Conservation (phyloP, 73 alveolate genomes). For the Blepharisma japonicum region DNA sequence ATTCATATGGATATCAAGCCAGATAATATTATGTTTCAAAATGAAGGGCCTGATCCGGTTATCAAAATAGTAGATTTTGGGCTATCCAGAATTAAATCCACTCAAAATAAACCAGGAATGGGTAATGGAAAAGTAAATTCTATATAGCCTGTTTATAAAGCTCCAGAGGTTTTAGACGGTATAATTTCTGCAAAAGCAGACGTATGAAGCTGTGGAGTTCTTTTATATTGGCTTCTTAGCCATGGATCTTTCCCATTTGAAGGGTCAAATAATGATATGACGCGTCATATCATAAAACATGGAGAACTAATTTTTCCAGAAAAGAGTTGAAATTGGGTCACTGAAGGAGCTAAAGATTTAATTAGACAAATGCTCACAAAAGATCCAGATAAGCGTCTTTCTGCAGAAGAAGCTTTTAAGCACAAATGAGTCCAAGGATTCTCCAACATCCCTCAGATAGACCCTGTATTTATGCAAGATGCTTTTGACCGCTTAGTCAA, state of each 20-base stretch:
- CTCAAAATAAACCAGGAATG: too few species aligned
- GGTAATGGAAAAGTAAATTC: too few species aligned
- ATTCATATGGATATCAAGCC: too few species aligned
- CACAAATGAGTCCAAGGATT: background rate
- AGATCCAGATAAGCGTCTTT: background rate
- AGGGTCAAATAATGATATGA: too few species aligned
- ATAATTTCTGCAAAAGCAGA: background rate
- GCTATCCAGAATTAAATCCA: too few species aligned
- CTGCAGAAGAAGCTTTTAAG: background rate
- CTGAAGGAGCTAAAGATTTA: background rate
- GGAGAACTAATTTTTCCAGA: background rate
- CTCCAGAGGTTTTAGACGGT: slow-evolving; percentile 25
- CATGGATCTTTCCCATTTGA: background rate
- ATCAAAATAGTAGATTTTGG: too few species aligned
- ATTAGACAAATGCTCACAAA: background rate
- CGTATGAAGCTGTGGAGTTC: background rate
- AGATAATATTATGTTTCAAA: too few species aligned
- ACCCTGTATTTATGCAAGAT: background rate
- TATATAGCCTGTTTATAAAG: background rate
- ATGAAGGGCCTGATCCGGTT: too few species aligned
- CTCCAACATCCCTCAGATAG: background rate
- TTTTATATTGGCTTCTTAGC: background rate
- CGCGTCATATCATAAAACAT: background rate
- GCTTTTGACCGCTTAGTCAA: background rate
- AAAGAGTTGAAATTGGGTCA: background rate